Base-by-base conservation (phyloP, 305 asterid genomes). In the Fraxinus ornus region DNA sequence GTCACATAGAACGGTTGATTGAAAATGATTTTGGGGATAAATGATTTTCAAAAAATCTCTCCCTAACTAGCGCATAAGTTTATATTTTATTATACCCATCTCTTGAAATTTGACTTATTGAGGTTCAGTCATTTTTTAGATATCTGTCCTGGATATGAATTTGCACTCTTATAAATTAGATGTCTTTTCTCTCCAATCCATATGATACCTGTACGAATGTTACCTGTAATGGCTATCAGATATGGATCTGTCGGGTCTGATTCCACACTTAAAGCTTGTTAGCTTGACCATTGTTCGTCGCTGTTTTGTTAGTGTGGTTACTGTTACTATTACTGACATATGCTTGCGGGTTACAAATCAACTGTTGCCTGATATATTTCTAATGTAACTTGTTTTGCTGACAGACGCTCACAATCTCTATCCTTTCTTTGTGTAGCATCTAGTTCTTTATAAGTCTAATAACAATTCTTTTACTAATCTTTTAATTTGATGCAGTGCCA, bases 401-500 rank as follows among this genome's bases (percentile, higher is more conserved):
- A 19, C 2, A n/a, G n/a, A 0, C 2, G 10, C 26, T 57, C 24
- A 4, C 8, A n/a, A n/a, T 57, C 66, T 57, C 12, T n/a, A n/a
- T 57, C 66, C 66, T n/a, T n/a, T 49, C 8, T 19, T 2, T 5
- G 26, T 17, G 26, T 5, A 57, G 22, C 21, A n/a, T 57, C 19
- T 4, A 41, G 3, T 19, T 19, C 0, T n/a, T 57, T n/a, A 6
- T 49, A 1, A 13, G 19, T 49, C 1, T 49, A 13, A 49, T 15
- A 49, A 15, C 7, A 19, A 0, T 57, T 57, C 3, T 12, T 33
- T 80, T 66, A 60, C 35, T 7, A 21, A 33, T 8, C 8, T 7
- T 70, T 78, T 77, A 9, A 15, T 60, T 52, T 80, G 17, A 52
- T 85, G 85, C 90, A 87, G 90, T 87, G 90, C 88, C 88, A 1